A percentile compares a stretch with the other conserved stretches of the same genome.
phyloP scores from a whole-genome alignment of 768 basidiomycete species.

The Xerocomellus amylosporus region DNA sequence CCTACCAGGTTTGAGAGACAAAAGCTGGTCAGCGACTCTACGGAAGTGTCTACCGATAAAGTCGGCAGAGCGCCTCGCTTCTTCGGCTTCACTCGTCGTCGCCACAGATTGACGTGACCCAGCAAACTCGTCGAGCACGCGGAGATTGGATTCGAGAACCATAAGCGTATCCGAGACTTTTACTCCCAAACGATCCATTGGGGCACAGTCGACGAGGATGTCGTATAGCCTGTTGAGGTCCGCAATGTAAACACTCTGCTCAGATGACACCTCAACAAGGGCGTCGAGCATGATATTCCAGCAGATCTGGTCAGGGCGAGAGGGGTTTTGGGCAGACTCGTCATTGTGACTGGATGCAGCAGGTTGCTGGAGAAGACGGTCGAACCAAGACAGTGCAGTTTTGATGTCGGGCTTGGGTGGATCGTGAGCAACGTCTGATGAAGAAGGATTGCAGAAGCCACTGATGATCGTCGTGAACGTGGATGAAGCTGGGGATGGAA shows the following conservation, averaged over 20 bases:
- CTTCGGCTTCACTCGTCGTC: background rate
- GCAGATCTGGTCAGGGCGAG: slow-evolving; percentile 50
- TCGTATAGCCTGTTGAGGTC: slow-evolving; percentile 58
- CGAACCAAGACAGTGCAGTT: slow-evolving; percentile 71
- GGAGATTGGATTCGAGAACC: slow-evolving; percentile 44
- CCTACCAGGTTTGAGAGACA: slow-evolving; percentile 14
- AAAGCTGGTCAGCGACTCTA: background rate
- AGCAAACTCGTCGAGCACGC: slow-evolving; percentile 26
- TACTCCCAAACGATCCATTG: slow-evolving; percentile 35
- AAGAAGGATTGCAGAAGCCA: slow-evolving; percentile 57
- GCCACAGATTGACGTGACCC: background rate
- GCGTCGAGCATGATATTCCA: slow-evolving; percentile 62
- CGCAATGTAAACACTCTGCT: slow-evolving; percentile 39
- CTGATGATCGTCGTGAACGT: slow-evolving; percentile 64
- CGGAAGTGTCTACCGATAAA: slow-evolving; percentile 28
- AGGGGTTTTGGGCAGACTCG: slow-evolving; percentile 41
- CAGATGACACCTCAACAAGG: slow-evolving; percentile 39
- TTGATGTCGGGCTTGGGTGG: slow-evolving; percentile 43
- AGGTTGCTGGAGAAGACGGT: slow-evolving; percentile 52
- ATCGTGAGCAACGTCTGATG: background rate
- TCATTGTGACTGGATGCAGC: slow-evolving; percentile 36
- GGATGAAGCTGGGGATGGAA: slow-evolving; percentile 56
- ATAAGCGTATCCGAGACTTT: slow-evolving; percentile 39
- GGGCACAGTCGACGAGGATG: slow-evolving; percentile 35
- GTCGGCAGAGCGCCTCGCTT: slow-evolving; percentile 16